Evolutionary conservation across 1,284 basidiomycete genomes (phyloP).

Genomic region (Hymenochaete sp.): DNA sequence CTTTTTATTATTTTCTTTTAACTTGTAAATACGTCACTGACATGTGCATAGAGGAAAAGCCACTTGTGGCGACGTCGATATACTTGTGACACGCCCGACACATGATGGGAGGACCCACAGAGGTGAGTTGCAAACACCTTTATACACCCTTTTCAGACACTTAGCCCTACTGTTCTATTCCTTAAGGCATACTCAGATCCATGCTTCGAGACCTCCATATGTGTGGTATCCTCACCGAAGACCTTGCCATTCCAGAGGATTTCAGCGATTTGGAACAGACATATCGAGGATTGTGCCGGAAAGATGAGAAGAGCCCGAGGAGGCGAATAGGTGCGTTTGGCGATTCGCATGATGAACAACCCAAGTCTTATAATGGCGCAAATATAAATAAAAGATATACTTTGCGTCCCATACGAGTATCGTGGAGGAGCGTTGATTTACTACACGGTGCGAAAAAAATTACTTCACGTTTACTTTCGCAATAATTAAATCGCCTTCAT

Average conservation of each 20-base stretch:
- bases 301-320: slow-evolving; percentile 28
- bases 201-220: slow-evolving; percentile 52
- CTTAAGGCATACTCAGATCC: slow-evolving; percentile 44
- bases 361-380: too few species aligned
- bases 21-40: slow-evolving; percentile 6
- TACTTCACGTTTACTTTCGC: slow-evolving; percentile 8
- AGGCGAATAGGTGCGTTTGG: slow-evolving; percentile 68
- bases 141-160: background rate
- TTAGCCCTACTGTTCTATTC: background rate
- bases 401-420: slow-evolving; percentile 68
- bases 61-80: slow-evolving; percentile 84
- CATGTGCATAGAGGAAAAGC: slow-evolving; percentile 43
- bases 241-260: slow-evolving; percentile 65
- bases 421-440: slow-evolving; percentile 82
- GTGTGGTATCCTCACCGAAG: slow-evolving; percentile 62
- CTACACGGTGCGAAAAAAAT: slow-evolving; percentile 57
- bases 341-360: too few species aligned
- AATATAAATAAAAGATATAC: slow-evolving; percentile 51
- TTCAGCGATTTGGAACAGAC: slow-evolving; percentile 59
- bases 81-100: slow-evolving; percentile 71
- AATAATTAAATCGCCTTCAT: slow-evolving; percentile 26
- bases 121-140: slow-evolving; percentile 41
- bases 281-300: slow-evolving; percentile 72
- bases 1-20: slow-evolving; percentile 9
- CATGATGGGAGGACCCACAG: slow-evolving; percentile 66